phyloP scores from a whole-genome alignment of 768 basidiomycete genomes.

The Phaeolepiota aurea region DNA sequence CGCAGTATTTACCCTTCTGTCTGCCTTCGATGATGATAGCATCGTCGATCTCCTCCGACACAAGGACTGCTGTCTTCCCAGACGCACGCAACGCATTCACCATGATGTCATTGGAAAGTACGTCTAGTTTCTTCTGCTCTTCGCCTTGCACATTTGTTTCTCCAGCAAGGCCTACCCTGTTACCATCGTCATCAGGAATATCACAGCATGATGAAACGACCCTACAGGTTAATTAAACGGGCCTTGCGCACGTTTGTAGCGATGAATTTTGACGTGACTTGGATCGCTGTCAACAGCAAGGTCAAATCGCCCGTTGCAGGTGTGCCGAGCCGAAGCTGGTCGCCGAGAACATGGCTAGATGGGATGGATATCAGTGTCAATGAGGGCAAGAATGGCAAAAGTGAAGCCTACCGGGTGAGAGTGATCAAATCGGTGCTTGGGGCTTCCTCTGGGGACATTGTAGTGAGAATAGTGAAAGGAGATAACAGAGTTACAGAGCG shows the following conservation, averaged over 20 bases:
- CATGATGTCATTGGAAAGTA: conserved; percentile 99
- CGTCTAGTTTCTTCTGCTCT: conserved; percentile 98
- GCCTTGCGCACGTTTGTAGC: conserved; percentile 97
- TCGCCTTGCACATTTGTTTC: conserved; percentile 97
- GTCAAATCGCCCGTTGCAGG: conserved; percentile 92
- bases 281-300: conserved; percentile 89
- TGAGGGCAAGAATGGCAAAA: conserved; percentile 1
- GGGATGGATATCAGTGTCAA: conserved; percentile 5
- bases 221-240: conserved; percentile 92
- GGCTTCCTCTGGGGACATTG: conserved; percentile 50
- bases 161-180: conserved; percentile 94
- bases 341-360: conserved; percentile 75
- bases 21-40: conserved; percentile 83
- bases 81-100: conserved; percentile 92
- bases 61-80: conserved; percentile 94
- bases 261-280: conserved; percentile 95
- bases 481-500: conserved; percentile 10
- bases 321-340: conserved; percentile 76
- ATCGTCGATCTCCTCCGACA: conserved; percentile 92
- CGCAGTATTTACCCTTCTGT: conserved; percentile 85
- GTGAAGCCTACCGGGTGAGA: conserved; percentile 65
- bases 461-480: conserved; percentile 14
- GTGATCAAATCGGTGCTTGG: conserved; percentile 88
- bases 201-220: conserved; percentile 8
- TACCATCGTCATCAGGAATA: neutral